A percentile compares a stretch with the other conserved stretches of the same genome.
These are phyloP conservation scores for Agrostemma githago DNA, from an alignment of 148 eudicot species.

Conservation along the genomic window DNA sequence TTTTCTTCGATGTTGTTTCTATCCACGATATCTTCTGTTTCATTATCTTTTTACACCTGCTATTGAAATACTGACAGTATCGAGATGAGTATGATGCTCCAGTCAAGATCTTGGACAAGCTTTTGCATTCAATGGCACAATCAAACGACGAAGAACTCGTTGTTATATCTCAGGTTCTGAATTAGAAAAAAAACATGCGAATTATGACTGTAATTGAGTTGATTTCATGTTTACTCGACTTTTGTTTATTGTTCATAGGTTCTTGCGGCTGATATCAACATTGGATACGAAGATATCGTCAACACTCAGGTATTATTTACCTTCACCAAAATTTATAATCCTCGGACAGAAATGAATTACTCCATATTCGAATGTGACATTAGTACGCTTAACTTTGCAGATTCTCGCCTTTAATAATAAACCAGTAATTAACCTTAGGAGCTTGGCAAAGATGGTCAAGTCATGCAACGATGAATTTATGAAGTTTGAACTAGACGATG, in stretches of 20 bases:
- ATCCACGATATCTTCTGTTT: not conserved
- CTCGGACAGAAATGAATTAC: no score
- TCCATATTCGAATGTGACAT: no score
- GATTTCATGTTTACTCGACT: not conserved
- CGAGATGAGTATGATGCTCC: constrained; percentile 75
- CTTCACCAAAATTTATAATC: no score
- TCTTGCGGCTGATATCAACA: constrained; percentile 88
- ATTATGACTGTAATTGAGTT: not conserved
- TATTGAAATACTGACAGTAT: constrained; percentile 39
- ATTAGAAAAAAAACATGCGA: not conserved
- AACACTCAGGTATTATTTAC: constrained; percentile 63
- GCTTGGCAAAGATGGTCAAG: constrained; percentile 86
- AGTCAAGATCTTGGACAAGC: constrained; percentile 77
- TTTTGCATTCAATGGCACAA: constrained; percentile 70
- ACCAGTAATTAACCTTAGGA: constrained; percentile 81
- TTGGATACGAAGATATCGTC: constrained; percentile 89
- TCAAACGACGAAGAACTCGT: constrained; percentile 81
- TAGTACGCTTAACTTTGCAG: constrained; percentile 24
- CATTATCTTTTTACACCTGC: not conserved
- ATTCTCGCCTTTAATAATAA: constrained; percentile 78
- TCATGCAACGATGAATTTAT: constrained; percentile 70
- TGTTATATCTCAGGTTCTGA: constrained; percentile 76
- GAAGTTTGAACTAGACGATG: constrained; percentile 79
- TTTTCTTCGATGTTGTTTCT: not conserved
- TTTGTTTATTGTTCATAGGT: constrained; percentile 35